Evolutionary conservation across 495 filamentous ascomycete genomes (phyloP), one percentile per base, ranked within the genome.

Genomic region (Daldinia loculata): DNA sequence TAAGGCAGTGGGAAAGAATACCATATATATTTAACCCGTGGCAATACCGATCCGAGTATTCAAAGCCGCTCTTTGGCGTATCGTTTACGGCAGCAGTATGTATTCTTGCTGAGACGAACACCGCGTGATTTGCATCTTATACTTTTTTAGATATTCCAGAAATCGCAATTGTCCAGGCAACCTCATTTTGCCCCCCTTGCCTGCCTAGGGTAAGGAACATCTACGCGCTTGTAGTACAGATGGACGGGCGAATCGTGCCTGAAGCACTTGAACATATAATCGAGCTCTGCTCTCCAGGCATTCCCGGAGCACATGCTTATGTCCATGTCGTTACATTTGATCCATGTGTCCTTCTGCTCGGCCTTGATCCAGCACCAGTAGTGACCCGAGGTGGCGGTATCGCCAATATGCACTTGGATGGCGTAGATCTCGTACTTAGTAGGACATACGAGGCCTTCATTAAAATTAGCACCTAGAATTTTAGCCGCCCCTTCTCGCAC

Each of bases 401-500:
- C 11, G 12, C 80, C 79, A 38, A 62, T 50, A 50, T 85, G 83
- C 45, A 77, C 55, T 36, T 77, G 78, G n/a, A 85, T 80, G 36
- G 79, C 83, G 71, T 82, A 85, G 50, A 80, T 79, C 26, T 84
- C 78, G 67, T 86, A 87, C 1, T 55, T 17, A 58, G 81, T 76
- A 14, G 67, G 59, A 3, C 69, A 68, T 14, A 59, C 52, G 52
- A 76, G 76, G 15, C 72, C 76, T 6, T 24, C 30, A 0, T 55
- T 70, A 29, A 62, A 61, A 22, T 14, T 43, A 11, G n/a, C 6
- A 17, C 45, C 43, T 30, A 75, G 9, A 3, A 51, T 7, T 15
- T 56, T 30, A 17, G 43, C 50, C 38, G 52, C 62, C 66, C 70
- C 69, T 29, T 53, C 12, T 19, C 74, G 71, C 3, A 50, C 6